Base-by-base conservation (phyloP, 106 monocot genomes). In the Acorus calamus region DNA sequence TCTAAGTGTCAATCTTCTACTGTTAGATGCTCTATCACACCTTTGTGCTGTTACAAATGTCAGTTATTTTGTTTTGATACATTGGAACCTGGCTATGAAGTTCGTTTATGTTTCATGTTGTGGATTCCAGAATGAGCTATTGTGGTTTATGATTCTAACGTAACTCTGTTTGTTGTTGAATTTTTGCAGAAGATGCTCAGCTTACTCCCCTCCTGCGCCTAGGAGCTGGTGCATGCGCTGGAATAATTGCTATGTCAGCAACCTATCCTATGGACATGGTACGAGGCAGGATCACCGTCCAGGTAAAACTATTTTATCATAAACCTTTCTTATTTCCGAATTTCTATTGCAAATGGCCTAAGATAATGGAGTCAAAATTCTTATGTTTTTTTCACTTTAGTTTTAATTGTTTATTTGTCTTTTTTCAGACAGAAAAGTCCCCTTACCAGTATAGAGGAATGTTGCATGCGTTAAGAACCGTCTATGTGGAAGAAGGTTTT, bases 261-360 rank as follows among this genome's bases (percentile, higher is more conserved):
- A 89, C 89, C 52, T 93, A 93, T 71, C 93, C 93, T 45, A 83
- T 93, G 93, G 93, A 93, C 78, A 89, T 93, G 93, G 93, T 89
- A 46, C 80, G 89, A 4, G 89, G 93, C 55, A 85, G 93, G 71
- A 89, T 93, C n/a, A 93, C 93, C 48, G 93, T 93, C 6, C 89
- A 93, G 89, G 93, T 93, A 71, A 8, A 12, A 46, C 8, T 59
- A 59, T 11, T 28, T 28, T 28, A 28, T 28, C 28, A 28, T 28
- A 28, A 28, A 28, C 28, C 28, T 28, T 28, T 28, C 28, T 28
- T 28, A 28, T 28, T 28, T 28, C 28, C 1, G 28, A 28, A 28
- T 28, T 28, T 0, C 28, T 28, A 28, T 28, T 28, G 28, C 28
- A 28, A 28, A 28, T 28, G 28, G 28, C 28, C 28, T 28, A 28